phyloP scores from a whole-genome alignment of 2,329 filamentous ascomycete species.

The Colletotrichum gigasporum region DNA sequence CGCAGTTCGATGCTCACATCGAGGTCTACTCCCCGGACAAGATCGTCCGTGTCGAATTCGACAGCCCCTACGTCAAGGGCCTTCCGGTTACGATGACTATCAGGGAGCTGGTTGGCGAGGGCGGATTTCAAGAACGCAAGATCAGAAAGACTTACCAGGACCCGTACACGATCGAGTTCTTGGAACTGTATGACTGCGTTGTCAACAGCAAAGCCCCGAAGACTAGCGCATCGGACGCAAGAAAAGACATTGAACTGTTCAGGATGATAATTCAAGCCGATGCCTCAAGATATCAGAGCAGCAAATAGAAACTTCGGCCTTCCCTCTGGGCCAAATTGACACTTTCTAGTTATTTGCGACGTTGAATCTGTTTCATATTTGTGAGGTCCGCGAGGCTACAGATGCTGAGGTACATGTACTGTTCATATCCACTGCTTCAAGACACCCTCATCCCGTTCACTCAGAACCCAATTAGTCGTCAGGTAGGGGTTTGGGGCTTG shows the following conservation, averaged over 20 bases:
- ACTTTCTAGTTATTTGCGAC: too few relatives aligned
- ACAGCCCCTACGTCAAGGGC: constrained; percentile 67
- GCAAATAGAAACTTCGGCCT: too few relatives aligned
- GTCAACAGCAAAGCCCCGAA: constrained; percentile 36
- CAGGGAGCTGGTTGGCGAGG: constrained; percentile 49
- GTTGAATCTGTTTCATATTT: too few relatives aligned
- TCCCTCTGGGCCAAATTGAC: too few relatives aligned
- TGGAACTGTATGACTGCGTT: constrained; percentile 43
- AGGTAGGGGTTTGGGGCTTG: too few relatives aligned
- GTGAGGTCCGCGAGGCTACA: too few relatives aligned
- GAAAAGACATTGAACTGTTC: constrained; percentile 43
- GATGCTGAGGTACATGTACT: too few relatives aligned
- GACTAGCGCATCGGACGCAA: constrained; percentile 40
- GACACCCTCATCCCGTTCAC: too few relatives aligned
- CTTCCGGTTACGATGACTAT: constrained; percentile 59
- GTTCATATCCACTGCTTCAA: too few relatives aligned
- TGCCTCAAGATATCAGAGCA: not conserved
- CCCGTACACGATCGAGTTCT: constrained; percentile 48
- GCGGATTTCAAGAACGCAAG: constrained; percentile 47
- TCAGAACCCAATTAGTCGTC: too few relatives aligned
- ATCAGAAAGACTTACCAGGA: constrained; percentile 56
- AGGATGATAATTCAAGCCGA: constrained; percentile 37
- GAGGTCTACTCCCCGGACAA: constrained; percentile 64
- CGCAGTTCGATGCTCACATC: constrained; percentile 61
- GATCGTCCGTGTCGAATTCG: constrained; percentile 62